Base-by-base conservation (phyloP, 139 green algal species). In the Chlamydomonas sphaeroides region DNA sequence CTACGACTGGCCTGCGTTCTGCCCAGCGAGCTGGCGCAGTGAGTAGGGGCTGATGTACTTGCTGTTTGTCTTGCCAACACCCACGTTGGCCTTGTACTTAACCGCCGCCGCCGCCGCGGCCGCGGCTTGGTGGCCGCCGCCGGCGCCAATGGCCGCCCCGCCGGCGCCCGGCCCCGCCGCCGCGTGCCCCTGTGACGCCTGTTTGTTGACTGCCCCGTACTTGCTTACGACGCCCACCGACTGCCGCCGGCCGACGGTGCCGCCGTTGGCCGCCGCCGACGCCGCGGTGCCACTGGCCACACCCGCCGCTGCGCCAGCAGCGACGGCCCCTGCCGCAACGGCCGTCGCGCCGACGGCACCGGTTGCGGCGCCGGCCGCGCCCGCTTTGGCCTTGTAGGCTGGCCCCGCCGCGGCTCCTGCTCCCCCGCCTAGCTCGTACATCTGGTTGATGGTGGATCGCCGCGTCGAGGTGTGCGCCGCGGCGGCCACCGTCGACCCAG, bases 1-100 rank as follows among this genome's bases (percentile, higher is more conserved):
- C 38, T 73, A 84, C 25, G 78, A 32, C 53, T 85, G 67, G 25
- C 57, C 59, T n/a, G 71, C 72, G 70, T 82, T 72, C 51, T 86
- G 68, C 17, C 83, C 83, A 18, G 83, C 83, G 17, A 87, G 57
- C 56, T 87, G 83, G 3, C 83, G 39, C 42, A 87, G 32, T 5
- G 57, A 76, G 74, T 87, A 87, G 18, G 83, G 83, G 56, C 49
- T 74, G 74, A 87, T 79, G 67, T 87, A 87, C 57, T 87, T 87
- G 45, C 56, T 65, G 41, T 79, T 84, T 45, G 66, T 49, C 41
- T 83, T 83, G 18, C 41, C 56, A n/a, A n/a, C n/a, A n/a, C n/a
- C n/a, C 48, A 72, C 75, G 18, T 87, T 87, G 33, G 83, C 83
- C 67, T 87, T 87, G 83, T 79, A 87, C 83, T 87, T 87, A 67